Percentiles rank a stretch among this genome's conserved stretches.
phyloP scores from a whole-genome alignment of 371 early-diverging fungal genomes.

The Chytridium lagenaria region DNA sequence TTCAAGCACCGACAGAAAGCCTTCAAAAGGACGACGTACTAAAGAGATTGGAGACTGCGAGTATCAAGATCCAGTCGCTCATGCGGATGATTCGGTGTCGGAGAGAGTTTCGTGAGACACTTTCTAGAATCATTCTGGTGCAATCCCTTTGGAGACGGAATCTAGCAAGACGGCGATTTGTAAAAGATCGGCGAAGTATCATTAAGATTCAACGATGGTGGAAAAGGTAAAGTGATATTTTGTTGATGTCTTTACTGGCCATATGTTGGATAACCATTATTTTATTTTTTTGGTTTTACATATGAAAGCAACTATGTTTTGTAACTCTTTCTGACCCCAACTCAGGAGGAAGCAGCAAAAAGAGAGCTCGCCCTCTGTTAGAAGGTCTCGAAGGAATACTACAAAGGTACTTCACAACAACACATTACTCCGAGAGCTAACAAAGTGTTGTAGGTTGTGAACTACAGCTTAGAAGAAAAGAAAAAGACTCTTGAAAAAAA shows the following conservation, averaged over 20 bases:
- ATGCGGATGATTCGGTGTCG: neutral
- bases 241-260: neutral
- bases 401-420: slow-evolving; percentile 5
- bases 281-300: neutral
- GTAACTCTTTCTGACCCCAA: neutral
- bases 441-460: neutral
- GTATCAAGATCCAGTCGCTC: neutral
- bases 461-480: neutral
- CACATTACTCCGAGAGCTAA: neutral
- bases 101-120: neutral
- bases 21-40: no score
- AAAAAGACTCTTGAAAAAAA: neutral
- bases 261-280: neutral
- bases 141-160: neutral
- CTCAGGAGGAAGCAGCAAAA: neutral
- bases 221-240: neutral
- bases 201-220: slow-evolving; percentile 8
- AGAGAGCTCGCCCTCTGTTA: neutral
- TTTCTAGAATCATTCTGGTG: neutral
- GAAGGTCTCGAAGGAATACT: neutral
- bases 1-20: no score
- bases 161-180: neutral
- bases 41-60: no score
- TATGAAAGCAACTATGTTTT: no score
- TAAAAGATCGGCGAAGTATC: neutral